These are phyloP conservation scores for Ogataea hybrid DNA, from an alignment of 1,139 yeast species.

Conservation along the genomic window DNA sequence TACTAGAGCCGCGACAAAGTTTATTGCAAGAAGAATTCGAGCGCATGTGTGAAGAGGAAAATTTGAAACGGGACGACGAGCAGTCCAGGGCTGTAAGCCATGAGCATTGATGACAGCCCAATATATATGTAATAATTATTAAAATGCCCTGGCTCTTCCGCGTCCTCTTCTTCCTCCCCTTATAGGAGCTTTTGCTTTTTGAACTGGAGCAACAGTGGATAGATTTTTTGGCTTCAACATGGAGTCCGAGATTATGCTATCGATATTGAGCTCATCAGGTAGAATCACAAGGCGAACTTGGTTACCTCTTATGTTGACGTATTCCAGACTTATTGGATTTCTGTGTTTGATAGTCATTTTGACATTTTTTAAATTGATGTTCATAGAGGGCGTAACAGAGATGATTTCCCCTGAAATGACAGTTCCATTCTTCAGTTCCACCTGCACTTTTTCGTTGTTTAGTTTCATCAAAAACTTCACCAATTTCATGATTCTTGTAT, in stretches of 20 bases:
- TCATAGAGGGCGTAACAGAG: constrained; percentile 91
- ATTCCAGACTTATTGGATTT: constrained; percentile 73
- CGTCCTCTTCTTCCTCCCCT: constrained; percentile 24
- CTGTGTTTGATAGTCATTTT: constrained; percentile 71
- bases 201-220: constrained; percentile 22
- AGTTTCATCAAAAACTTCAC: constrained; percentile 81
- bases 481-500: constrained; percentile 45
- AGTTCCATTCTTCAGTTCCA: constrained; percentile 90
- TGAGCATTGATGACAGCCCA: background rate
- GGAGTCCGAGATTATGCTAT: constrained; percentile 65
- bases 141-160: constrained; percentile 29
- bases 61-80: constrained; percentile 6
- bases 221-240: constrained; percentile 43
- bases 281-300: constrained; percentile 81
- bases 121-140: background rate
- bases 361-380: constrained; percentile 79
- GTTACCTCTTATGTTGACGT: constrained; percentile 85
- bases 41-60: constrained; percentile 10
- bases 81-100: no score
- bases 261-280: constrained; percentile 88
- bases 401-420: constrained; percentile 67
- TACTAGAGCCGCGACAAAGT: constrained; percentile 40
- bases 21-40: constrained; percentile 30
- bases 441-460: constrained; percentile 83
- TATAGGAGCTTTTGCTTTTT: constrained; percentile 10